Conservation (phyloP, 1,139 yeast genomes). For the Pichia sp. region DNA sequence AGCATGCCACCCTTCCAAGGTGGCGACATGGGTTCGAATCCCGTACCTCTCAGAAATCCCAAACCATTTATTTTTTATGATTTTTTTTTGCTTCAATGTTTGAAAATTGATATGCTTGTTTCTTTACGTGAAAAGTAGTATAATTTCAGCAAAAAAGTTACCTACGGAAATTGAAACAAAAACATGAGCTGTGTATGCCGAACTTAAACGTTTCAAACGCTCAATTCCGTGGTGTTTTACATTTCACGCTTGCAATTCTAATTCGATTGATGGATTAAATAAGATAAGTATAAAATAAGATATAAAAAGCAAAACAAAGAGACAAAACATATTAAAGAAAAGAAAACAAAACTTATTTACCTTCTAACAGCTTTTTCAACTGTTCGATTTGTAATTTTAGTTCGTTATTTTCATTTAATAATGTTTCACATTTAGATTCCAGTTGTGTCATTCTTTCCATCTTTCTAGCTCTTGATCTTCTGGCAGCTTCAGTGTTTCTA, state of each 20-base stretch:
- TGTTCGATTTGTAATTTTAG: conserved; percentile 53
- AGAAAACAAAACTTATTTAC: too few species aligned
- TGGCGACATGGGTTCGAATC: conserved; percentile 78
- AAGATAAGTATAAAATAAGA: too few species aligned
- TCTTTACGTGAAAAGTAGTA: too few species aligned
- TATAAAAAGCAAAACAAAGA: background rate
- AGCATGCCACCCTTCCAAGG: conserved; percentile 68
- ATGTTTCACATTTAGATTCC: conserved; percentile 65
- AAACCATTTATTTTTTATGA: background rate
- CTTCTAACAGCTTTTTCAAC: conserved; percentile 35
- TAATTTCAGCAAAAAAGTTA: too few species aligned
- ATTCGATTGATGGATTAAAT: too few species aligned
- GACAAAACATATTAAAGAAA: background rate
- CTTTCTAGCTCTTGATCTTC: conserved; percentile 91
- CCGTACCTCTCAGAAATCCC: conserved; percentile 58
- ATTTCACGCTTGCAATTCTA: too few species aligned
- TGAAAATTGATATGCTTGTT: too few species aligned
- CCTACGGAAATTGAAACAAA: too few species aligned
- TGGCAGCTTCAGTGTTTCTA: conserved; percentile 93
- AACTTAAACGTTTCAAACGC: too few species aligned
- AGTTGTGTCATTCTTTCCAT: conserved; percentile 80
- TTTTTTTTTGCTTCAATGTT: too few species aligned
- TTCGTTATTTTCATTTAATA: conserved; percentile 44
- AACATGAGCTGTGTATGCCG: too few species aligned
- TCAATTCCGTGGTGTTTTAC: background rate